These are phyloP conservation scores for Pichia cactophila DNA, from an alignment of 1,139 yeast genomes.

Conservation along the genomic window DNA sequence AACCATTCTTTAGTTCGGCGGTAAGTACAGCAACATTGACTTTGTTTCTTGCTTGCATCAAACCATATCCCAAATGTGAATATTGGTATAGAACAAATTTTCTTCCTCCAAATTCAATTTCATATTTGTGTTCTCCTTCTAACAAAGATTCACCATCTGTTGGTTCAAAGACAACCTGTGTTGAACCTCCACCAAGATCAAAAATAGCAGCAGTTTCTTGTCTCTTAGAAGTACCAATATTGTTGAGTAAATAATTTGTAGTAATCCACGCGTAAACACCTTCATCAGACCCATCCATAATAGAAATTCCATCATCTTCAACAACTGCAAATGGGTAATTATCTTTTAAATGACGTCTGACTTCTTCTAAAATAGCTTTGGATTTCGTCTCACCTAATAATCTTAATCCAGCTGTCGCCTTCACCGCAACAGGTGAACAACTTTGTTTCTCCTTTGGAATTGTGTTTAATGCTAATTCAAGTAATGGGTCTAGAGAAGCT, in stretches of 20 bases:
- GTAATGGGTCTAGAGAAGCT: constrained; percentile 69
- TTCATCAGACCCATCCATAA: constrained; percentile 95
- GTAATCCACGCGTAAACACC: constrained; percentile 99
- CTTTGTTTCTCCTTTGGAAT: constrained; percentile 67
- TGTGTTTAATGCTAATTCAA: constrained; percentile 61
- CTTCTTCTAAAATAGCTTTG: constrained; percentile 62
- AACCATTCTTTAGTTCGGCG: constrained; percentile 34
- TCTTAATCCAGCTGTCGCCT: constrained; percentile 97
- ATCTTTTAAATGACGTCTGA: constrained; percentile 61
- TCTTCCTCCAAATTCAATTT: constrained; percentile 71
- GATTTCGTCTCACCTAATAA: constrained; percentile 72
- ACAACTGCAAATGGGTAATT: constrained; percentile 91
- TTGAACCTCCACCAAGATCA: constrained; percentile 97
- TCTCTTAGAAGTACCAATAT: constrained; percentile 70
- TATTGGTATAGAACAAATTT: constrained; percentile 83
- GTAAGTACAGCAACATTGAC: constrained; percentile 56
- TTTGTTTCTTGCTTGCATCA: constrained; percentile 87
- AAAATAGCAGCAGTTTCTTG: constrained; percentile 90
- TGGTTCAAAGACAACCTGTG: constrained; percentile 97
- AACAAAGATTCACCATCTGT: constrained; percentile 50
- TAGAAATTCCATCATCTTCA: constrained; percentile 72
- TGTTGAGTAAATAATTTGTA: constrained; percentile 84
- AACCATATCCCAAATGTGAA: constrained; percentile 92
- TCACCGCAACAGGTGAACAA: constrained; percentile 91
- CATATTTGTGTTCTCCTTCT: constrained; percentile 86